Evolutionary conservation across 768 basidiomycete species (phyloP), one percentile per base, ranked within the genome.

Genomic region (Pleurotus djamor): DNA sequence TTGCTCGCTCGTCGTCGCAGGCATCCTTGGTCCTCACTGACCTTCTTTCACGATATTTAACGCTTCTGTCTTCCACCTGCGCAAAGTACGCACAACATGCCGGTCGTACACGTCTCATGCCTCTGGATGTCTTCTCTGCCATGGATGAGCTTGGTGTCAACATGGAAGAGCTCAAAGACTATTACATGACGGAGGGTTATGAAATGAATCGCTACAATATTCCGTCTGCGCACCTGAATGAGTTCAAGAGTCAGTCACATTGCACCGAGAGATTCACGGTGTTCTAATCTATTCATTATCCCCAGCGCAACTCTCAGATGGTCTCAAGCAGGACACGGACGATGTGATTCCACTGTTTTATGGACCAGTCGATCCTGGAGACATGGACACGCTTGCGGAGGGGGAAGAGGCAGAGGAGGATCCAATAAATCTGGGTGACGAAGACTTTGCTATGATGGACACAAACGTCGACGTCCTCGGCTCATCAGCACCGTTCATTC

Each of bases 71-170:
- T 0, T 75, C 82, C 0, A 84, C 89, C 5, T 87, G 86, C 66
- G 86, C 86, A 17, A 84, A 83, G 66, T 90, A 89, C 66, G 86
- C 91, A 0, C 82, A 88, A 59, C 89, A 91, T 65, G 81, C 90
- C 1, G 91, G 89, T n/a, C 74, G 92, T 50, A 77, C 79, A 2
- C 74, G 72, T 21, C 68, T 91, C 16, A 82, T 81, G 13, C 72
- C 80, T 0, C 74, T 77, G 57, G 92, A 94, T 71, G 84, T 85
- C 5, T 65, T 86, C 2, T 76, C 76, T 10, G 90, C 88, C 8
- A 75, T 94, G 33, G 84, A 83, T n/a, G 91, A 93, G 57, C 76
- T 93, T 13, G 92, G 92, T 14, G 79, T 91, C 1, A 81, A 78
- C 45, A 59, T 91, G 21, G 83, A 89, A 6, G 92, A 94, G 68